Percentiles rank a stretch among this genome's conserved stretches.
Conservation (phyloP, 805 yeast species). For the Candida rishiriensis region DNA sequence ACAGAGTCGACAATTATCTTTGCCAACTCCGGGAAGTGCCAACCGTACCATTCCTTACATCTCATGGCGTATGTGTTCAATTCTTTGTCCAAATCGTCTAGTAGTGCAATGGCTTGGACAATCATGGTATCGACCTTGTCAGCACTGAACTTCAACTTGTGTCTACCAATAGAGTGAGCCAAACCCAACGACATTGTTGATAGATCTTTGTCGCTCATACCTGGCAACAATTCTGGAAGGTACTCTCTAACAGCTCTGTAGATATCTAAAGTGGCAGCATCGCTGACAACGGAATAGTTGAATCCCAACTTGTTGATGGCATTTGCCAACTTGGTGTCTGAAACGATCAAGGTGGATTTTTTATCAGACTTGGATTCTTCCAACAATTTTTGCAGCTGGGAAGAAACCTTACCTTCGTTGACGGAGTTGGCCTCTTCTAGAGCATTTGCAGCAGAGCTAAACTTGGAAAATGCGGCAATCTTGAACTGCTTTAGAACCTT, state of each 20-base stretch:
- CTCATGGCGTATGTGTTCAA: conserved; percentile 98
- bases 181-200: conserved; percentile 96
- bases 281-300: conserved; percentile 84
- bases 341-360: conserved; percentile 82
- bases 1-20: conserved; percentile 94
- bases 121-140: conserved; percentile 99
- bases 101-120: conserved; percentile 95
- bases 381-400: conserved; percentile 71
- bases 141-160: conserved; percentile 94
- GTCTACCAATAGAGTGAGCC: conserved; percentile 98
- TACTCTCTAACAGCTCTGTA: conserved; percentile 94
- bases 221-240: conserved; percentile 91
- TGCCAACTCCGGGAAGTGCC: conserved; percentile 99
- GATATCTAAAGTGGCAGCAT: conserved; percentile 90
- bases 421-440: conserved; percentile 91
- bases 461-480: conserved; percentile 93
- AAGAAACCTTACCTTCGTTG: conserved; percentile 90
- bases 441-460: conserved; percentile 91
- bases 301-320: conserved; percentile 93
- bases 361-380: conserved; percentile 75
- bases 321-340: conserved; percentile 94
- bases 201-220: conserved; percentile 77
- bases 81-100: conserved; percentile 96
- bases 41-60: conserved; percentile 99
- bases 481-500: conserved; percentile 88